Evolutionary conservation across 352 stramenopile genomes (phyloP).

Genomic region (Peronospora destructor): DNA sequence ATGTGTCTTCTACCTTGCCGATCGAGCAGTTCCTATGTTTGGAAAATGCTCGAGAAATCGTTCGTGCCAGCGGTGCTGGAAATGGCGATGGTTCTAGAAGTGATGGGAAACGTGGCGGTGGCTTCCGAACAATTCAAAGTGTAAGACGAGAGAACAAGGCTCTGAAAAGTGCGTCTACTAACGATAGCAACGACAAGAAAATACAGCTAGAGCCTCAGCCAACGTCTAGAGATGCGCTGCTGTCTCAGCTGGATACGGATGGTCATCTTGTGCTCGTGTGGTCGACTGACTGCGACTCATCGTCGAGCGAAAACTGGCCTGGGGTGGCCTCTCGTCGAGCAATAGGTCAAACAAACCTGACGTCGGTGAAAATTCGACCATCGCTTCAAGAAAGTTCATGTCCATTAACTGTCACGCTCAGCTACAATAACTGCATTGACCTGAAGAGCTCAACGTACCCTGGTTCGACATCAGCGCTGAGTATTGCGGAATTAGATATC

Average conservation of each 20-base stretch:
- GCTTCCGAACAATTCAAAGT: constrained; percentile 81
- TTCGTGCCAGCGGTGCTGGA: constrained; percentile 21
- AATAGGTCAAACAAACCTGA: constrained; percentile 63
- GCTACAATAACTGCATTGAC: constrained; percentile 38
- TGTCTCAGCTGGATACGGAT: constrained; percentile 44
- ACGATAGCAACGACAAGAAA: constrained; percentile 17
- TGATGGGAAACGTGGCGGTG: constrained; percentile 39
- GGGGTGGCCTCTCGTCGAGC: constrained; percentile 15
- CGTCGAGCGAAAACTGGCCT: constrained; percentile 15
- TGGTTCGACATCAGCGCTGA: constrained; percentile 19
- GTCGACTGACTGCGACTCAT: constrained; percentile 35
- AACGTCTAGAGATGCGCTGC: constrained; percentile 49
- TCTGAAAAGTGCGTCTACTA: constrained; percentile 32
- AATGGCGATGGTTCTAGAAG: constrained; percentile 17
- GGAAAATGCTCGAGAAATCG: constrained; percentile 52
- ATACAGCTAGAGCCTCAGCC: constrained; percentile 40
- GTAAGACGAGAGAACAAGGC: constrained; percentile 82
- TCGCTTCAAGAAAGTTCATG: constrained; percentile 39
- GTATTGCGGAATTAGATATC: constrained; percentile 63
- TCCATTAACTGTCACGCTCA: constrained; percentile 64
- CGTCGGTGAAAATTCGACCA: constrained; percentile 51
- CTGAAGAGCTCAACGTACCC: constrained; percentile 16
- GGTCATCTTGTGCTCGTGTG: constrained; percentile 64
- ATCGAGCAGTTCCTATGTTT: constrained; percentile 70
- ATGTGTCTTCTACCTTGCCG: constrained; percentile 30